Evolutionary conservation across 768 basidiomycete genomes (phyloP), one percentile per base, ranked within the genome.

Genomic region (Pluteus cervinus): DNA sequence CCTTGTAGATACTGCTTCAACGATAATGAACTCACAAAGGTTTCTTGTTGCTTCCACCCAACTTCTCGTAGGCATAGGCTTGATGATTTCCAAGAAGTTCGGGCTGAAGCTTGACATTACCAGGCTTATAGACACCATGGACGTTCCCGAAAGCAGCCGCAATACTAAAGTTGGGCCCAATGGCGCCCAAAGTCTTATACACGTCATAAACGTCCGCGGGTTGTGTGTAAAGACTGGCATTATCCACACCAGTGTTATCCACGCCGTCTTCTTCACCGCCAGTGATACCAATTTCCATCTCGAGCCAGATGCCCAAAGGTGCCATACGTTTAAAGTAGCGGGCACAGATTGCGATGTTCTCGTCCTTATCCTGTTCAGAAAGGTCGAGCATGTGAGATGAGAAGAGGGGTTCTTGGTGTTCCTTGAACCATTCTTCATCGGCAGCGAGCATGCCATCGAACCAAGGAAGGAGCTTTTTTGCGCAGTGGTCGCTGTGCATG

Each of bases 271-370:
- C 96, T 63, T 99, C 96, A 52, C 96, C 96, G 55, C 96, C 96
- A 35, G 96, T 99, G 65, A 99, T 98, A 55, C 96, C 96, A 60
- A 99, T 99, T 67, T 99, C 96, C 96, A 99, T 99, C 76, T 99
- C 96, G 61, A 99, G 89, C 90, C 90, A 99, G 44, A 89, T 66
- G 36, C 87, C 85, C 55, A 98, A 62, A 44, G 83, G 79, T 3
- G 87, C 86, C 91, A 98, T 86, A 57, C 89, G 88, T 66, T 81
- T 74, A 65, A 98, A 94, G 75, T 99, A 99, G 58, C 90, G 77
- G 42, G 71, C 90, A 61, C 96, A 98, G 37, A 71, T 89, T 29
- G 73, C 81, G 58, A 98, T 99, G 73, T 98, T 99, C 54, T 96
- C 75, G 44, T 91, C 93, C 55, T 88, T 86, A 52, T 84, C 50